Percentiles rank a stretch among this genome's conserved stretches.
Evolutionary conservation across 345 rosid genomes (phyloP).

Genomic region (Carallia brachiata): DNA sequence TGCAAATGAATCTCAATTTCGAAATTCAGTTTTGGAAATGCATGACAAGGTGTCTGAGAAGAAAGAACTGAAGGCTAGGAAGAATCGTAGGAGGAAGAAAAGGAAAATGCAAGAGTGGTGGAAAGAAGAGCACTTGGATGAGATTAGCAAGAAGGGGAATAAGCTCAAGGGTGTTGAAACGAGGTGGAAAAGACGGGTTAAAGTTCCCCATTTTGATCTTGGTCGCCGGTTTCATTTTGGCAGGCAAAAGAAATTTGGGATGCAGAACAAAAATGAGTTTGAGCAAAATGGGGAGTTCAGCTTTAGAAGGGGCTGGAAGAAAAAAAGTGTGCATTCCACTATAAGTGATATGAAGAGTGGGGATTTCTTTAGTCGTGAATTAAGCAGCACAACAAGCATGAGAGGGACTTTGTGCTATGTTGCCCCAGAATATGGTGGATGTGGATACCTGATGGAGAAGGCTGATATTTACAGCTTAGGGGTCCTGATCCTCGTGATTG

Average conservation of each 20-base stretch:
- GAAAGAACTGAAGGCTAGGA: conserved; percentile 44
- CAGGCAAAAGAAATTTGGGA: conserved; percentile 38
- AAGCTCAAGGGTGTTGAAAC: conserved; percentile 42
- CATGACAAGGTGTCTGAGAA: conserved; percentile 41
- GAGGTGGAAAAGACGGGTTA: conserved; percentile 65
- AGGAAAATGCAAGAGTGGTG: conserved; percentile 98
- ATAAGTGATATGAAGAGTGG: conserved; percentile 98
- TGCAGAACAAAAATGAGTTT: conserved; percentile 31
- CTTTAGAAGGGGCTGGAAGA: conserved; percentile 82
- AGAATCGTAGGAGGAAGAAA: conserved; percentile 46
- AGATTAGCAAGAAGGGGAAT: conserved; percentile 43
- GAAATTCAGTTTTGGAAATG: conserved; percentile 37
- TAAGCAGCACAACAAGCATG: conserved; percentile 99
- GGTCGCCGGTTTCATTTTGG: conserved; percentile 43
- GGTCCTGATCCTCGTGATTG: conserved; percentile 81
- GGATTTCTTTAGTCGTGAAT: conserved; percentile 85
- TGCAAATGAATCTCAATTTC: conserved; percentile 35
- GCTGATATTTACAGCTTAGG: conserved; percentile 96
- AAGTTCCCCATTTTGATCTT: conserved; percentile 51
- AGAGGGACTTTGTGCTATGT: conserved; percentile 95
- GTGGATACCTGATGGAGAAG: conserved; percentile 90
- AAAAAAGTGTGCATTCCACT: conserved; percentile 40
- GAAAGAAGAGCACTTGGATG: conserved; percentile 90
- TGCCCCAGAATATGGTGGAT: conserved; percentile 90
- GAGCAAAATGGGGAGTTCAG: conserved; percentile 84